Percentiles rank a stretch among this genome's conserved stretches.
Conservation (phyloP, 2,329 filamentous ascomycete species). For the Elsinoe perseae region DNA sequence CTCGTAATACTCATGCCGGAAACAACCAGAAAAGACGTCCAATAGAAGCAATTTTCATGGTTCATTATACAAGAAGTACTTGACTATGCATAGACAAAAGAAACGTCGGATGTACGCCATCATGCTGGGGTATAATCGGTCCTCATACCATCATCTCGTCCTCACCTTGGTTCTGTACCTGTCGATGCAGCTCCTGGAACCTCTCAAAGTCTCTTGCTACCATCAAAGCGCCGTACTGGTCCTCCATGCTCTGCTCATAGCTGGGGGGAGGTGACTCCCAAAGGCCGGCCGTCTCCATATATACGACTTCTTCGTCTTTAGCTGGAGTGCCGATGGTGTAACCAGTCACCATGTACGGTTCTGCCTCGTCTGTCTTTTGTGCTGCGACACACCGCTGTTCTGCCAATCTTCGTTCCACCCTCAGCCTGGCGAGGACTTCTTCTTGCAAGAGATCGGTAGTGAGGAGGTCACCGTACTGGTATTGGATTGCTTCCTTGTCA, state of each 20-base stretch:
- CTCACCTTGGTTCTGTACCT: conserved; percentile 12
- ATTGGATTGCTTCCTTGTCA: conserved; percentile 29
- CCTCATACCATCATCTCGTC: conserved; percentile 20
- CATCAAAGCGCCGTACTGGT: conserved; percentile 59
- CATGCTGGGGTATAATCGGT: background rate
- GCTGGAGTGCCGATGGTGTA: conserved; percentile 58
- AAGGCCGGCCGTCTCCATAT: background rate
- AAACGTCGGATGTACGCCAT: background rate
- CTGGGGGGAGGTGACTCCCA: conserved; percentile 12
- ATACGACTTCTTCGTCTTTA: conserved; percentile 30
- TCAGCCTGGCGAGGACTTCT: conserved; percentile 48
- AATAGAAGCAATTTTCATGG: no score
- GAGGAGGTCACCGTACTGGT: conserved; percentile 49
- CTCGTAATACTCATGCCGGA: background rate
- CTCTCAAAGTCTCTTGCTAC: conserved; percentile 46
- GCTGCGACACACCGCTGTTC: conserved; percentile 10
- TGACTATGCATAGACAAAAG: background rate
- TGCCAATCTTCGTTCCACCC: conserved; percentile 48
- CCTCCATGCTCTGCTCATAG: conserved; percentile 49
- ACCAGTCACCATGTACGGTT: conserved; percentile 78
- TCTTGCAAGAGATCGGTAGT: conserved; percentile 49
- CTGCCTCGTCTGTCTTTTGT: conserved; percentile 41
- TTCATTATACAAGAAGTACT: no score
- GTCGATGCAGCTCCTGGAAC: conserved; percentile 39
- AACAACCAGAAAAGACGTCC: no score